Evolutionary conservation across 2,329 filamentous ascomycete species (phyloP), one percentile per base, ranked within the genome.

Genomic region (Capronia americana): DNA sequence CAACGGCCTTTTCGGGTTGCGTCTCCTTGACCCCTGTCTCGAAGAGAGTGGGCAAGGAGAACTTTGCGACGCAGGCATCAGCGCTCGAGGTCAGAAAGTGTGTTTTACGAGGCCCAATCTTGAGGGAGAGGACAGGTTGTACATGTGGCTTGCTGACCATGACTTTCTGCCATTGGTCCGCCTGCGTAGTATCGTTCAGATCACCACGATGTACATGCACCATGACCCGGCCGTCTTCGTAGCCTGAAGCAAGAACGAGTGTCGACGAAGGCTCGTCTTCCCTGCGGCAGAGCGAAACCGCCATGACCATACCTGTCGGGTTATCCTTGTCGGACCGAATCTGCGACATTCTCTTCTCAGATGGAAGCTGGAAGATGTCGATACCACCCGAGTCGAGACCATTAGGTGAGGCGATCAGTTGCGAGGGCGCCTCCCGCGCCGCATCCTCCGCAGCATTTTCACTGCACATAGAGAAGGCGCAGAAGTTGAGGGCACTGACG

Each of bases 401-500:
- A 70, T 93, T 92, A 0, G 95, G 93, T 0, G 95, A 91, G 0
- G 92, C 93, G 57, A 97, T 77, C 4, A 96, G 24, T 53, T 69
- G 65, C 6, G 63, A 41, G 5, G 58, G n/a, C 2, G 24, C 56
- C 12, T 28, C 14, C 6, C 7, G 28, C 28, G 46, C 23, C 17
- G 24, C 26, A 30, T 23, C 17, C 24, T 38, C 32, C 4, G 7
- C 67, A 66, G 51, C 74, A 24, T 20, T 6, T 55, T 79, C 75
- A 66, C 81, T 66, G 75, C 89, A 89, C 68, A 85, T 84, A 1
- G 90, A 85, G 76, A 97, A 97, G 1, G 90, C 86, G 76, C 95
- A 99, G 76, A 98, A 99, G 75, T 98, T 99, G 80, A 98, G 86
- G 1, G 94, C 92, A 75, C 97, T 97, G 51, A 98, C 92, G 4